These are phyloP conservation scores for Tetrapisispora namnaoensis DNA, from an alignment of 805 yeast species.

Conservation along the genomic window DNA sequence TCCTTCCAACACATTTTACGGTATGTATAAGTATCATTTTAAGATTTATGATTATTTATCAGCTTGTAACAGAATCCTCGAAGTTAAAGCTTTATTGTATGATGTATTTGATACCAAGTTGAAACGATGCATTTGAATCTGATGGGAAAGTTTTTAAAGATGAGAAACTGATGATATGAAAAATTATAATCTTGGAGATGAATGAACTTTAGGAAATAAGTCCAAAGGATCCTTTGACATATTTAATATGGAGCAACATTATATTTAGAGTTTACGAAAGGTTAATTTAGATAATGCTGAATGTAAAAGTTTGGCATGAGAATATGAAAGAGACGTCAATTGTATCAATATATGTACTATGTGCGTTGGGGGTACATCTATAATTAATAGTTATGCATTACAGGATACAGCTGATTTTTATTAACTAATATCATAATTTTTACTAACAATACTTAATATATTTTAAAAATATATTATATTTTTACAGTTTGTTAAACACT, in stretches of 20 bases:
- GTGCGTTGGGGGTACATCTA: too few species aligned
- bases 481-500: constrained; percentile 91
- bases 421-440: neutral
- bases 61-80: neutral
- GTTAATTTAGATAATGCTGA: too few species aligned
- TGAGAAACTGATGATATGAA: too few species aligned
- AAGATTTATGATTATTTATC: neutral
- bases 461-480: constrained; percentile 3
- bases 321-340: too few species aligned
- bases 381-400: neutral
- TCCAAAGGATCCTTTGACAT: too few species aligned
- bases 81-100: neutral
- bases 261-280: too few species aligned
- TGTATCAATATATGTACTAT: too few species aligned
- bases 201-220: too few species aligned
- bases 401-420: neutral
- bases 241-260: too few species aligned
- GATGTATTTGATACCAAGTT: neutral
- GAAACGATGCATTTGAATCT: neutral
- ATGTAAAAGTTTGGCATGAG: too few species aligned
- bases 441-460: constrained; percentile 29
- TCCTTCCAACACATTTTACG: constrained; percentile 99
- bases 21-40: constrained; percentile 42
- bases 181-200: too few species aligned
- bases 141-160: neutral